These are phyloP conservation scores for Sphaerulina vaccinii DNA, from an alignment of 2,329 filamentous ascomycete genomes.

Conservation along the genomic window DNA sequence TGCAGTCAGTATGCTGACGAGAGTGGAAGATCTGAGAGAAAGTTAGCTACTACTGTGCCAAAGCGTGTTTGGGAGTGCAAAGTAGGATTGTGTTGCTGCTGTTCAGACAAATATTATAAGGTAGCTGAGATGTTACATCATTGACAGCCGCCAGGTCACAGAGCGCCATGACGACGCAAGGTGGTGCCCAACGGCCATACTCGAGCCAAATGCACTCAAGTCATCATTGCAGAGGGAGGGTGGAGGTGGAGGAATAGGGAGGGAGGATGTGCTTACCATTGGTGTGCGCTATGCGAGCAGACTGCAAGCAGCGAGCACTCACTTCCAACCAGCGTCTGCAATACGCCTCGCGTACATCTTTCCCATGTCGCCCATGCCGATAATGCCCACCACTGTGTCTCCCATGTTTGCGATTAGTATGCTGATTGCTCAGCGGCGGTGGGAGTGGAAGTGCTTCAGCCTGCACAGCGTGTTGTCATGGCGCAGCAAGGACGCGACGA, in stretches of 20 bases:
- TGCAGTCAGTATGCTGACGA: conserved; percentile 21
- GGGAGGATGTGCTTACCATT: conserved; percentile 38
- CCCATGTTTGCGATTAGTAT: conserved; percentile 50
- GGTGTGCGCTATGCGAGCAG: background rate
- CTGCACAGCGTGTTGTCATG: conserved; percentile 10
- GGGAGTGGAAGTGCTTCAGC: conserved; percentile 14
- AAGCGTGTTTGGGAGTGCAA: conserved; percentile 2
- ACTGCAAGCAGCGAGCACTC: conserved; percentile 50
- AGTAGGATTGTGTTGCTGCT: conserved; percentile 17
- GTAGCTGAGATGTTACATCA: conserved; percentile 99
- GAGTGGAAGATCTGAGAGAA: conserved; percentile 15
- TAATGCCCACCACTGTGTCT: conserved; percentile 81
- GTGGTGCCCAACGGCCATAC: conserved; percentile 68
- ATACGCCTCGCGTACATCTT: conserved; percentile 94
- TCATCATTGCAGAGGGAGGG: conserved; percentile 71
- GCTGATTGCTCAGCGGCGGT: conserved; percentile 8
- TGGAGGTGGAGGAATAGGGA: conserved; percentile 14
- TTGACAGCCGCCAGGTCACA: conserved; percentile 63
- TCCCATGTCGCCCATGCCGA: conserved; percentile 99
- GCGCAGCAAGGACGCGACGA: conserved; percentile 2
- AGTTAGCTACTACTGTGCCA: conserved; percentile 22
- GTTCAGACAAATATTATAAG: conserved; percentile 88
- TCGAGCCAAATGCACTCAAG: conserved; percentile 99
- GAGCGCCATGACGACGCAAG: conserved; percentile 70
- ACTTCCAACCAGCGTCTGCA: conserved; percentile 95